Evolutionary conservation across 2,329 filamentous ascomycete genomes (phyloP), one percentile per base, ranked within the genome.

Genomic region (Xylaria sp.): DNA sequence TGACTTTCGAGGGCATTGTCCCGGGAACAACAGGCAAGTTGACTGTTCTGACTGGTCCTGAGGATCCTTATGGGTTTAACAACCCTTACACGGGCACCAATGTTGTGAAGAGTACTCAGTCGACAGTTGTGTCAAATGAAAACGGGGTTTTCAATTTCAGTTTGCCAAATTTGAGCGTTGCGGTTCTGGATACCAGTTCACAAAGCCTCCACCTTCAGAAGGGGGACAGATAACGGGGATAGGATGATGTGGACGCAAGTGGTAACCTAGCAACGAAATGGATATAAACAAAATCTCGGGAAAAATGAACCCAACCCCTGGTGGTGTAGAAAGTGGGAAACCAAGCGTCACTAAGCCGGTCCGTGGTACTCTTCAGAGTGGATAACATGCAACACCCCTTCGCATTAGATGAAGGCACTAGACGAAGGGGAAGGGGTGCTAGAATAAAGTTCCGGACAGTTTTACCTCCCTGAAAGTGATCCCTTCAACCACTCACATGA

Each of bases 81-180:
- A 71, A 76, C 43, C 76, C 76, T 1, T 70, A 66, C 34, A 73
- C 71, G 34, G 75, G 74, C 7, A 71, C 73, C 56, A 82, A 83
- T 55, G 75, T 82, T 18, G 81, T 85, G 0, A 68, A 77, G 47
- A 76, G 70, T 18, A 71, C 68, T 1, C 73, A 66, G 9, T 66
- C 63, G 1, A 67, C 66, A 0, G 54, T 83, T 18, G 70, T 64
- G 60, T 79, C 77, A 2, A 74, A 72, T 16, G 62, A 66, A 2
- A 70, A 75, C 21, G 83, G 83, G 2, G 66, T 62, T 1, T 84
- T 85, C 60, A 68, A 68, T 40, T 85, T 85, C 60, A 72, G 65
- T 21, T 55, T 86, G 63, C 82, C 82, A 0, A 71, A 81, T 59
- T 68, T 84, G 52, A 84, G 80, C 59, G 76, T 86, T 44, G 81